A percentile compares a stretch with the other conserved stretches of the same genome.
Evolutionary conservation across 2,329 filamentous ascomycete genomes (phyloP).

Genomic region (Trichophyton benhamiae): DNA sequence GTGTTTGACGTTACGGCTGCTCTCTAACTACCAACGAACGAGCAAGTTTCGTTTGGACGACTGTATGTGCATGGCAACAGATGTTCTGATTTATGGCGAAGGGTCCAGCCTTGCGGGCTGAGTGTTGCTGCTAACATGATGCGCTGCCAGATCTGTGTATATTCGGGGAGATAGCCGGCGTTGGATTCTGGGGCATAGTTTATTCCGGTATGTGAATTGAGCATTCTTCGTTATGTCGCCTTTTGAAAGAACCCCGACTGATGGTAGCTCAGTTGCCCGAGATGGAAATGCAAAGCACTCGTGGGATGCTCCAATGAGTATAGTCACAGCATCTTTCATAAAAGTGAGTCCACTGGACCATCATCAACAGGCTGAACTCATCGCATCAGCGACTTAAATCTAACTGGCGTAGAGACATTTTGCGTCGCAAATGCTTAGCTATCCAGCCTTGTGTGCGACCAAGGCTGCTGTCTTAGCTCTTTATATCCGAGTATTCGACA

Average conservation of each 20-base stretch:
- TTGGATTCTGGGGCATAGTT: background rate
- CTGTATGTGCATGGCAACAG: background rate
- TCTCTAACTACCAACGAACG: background rate
- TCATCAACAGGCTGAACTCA: background rate
- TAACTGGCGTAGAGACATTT: background rate
- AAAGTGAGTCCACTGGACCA: background rate
- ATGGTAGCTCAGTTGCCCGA: background rate
- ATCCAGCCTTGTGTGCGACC: background rate
- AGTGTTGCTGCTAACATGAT: background rate
- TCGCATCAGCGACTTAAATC: background rate
- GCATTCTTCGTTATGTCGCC: background rate
- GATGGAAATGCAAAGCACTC: background rate
- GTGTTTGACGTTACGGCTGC: background rate
- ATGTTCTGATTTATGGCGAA: background rate
- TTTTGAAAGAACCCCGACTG: background rate
- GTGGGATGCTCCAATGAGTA: background rate
- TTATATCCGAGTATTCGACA: conserved; percentile 1
- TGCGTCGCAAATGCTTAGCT: background rate
- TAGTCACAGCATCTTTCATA: background rate
- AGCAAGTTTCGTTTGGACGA: background rate
- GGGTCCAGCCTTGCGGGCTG: background rate
- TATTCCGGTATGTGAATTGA: background rate
- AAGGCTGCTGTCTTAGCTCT: background rate
- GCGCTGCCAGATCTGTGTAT: background rate
- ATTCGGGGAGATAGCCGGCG: background rate